These are phyloP conservation scores for Triticum timopheevii DNA, from an alignment of 176 grass and related monocot species.

Conservation along the genomic window DNA sequence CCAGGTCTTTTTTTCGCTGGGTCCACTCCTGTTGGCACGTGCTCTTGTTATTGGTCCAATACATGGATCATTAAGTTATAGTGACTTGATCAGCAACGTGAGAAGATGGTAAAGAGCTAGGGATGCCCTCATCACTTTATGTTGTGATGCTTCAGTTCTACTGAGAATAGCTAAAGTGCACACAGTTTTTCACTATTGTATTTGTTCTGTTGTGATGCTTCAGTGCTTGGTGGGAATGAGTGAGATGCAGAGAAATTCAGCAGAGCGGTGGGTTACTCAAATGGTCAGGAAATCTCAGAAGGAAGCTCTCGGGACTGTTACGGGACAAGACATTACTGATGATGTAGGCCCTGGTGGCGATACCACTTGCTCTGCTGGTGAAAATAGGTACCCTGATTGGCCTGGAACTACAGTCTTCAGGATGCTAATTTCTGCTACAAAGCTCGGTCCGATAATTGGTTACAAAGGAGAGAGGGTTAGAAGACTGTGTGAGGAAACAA, in stretches of 20 bases:
- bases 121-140: background rate
- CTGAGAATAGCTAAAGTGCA: slow-evolving; percentile 14
- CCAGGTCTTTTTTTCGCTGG: no score
- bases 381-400: slow-evolving; percentile 48
- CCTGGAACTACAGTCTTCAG: slow-evolving; percentile 49
- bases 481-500: slow-evolving; percentile 45
- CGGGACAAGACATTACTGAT: background rate
- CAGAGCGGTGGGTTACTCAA: background rate
- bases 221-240: slow-evolving; percentile 30
- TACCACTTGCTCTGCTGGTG: slow-evolving; percentile 17
- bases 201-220: slow-evolving; percentile 25
- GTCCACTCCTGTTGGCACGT: no score
- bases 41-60: no score
- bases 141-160: slow-evolving; percentile 31
- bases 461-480: slow-evolving; percentile 44
- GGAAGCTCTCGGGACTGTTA: background rate
- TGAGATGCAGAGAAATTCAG: slow-evolving; percentile 11
- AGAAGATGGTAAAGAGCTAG: no score
- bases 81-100: no score
- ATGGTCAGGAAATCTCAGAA: background rate
- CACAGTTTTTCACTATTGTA: background rate
- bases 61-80: no score
- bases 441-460: slow-evolving; percentile 31
- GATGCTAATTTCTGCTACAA: slow-evolving; percentile 42
- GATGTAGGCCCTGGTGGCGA: slow-evolving; percentile 12